Percentiles rank a stretch among this genome's conserved stretches.
Conservation (phyloP, 345 rosid genomes). For the Theobroma cacao region DNA sequence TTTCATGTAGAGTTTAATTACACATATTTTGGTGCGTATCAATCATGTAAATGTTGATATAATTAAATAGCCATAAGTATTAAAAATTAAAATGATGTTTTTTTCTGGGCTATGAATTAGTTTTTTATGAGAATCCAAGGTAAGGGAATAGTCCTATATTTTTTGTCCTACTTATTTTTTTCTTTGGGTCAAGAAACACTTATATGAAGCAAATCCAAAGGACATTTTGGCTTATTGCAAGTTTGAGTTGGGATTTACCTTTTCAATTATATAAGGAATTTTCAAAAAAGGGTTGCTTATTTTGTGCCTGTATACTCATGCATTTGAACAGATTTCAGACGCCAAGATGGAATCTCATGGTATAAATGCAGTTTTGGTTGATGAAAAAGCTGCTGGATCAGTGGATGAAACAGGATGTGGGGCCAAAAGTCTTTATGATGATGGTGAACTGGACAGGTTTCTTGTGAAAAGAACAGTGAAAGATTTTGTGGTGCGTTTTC, state of each 20-base stretch:
- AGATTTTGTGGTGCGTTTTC: conserved; percentile 26
- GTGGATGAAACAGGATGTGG: conserved; percentile 59
- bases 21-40: too few relatives aligned
- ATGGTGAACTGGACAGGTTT: conserved; percentile 42
- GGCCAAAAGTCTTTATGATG: conserved; percentile 66
- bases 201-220: neutral
- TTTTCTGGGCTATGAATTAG: neutral
- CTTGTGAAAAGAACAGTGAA: conserved; percentile 23
- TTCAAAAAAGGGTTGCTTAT: neutral
- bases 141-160: neutral
- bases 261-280: neutral
- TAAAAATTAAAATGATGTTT: neutral
- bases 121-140: conserved; percentile 13
- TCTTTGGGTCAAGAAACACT: neutral
- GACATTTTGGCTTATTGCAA: neutral
- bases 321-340: conserved; percentile 65
- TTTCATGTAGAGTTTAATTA: neutral
- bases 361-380: conserved; percentile 73
- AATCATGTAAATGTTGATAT: neutral
- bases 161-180: neutral
- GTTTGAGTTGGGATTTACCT: neutral
- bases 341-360: conserved; percentile 38
- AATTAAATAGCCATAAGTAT: neutral
- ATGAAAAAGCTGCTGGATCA: conserved; percentile 78
- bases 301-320: neutral